Evolutionary conservation across 2,329 filamentous ascomycete species (phyloP).

Genomic region (Aspergillus carbonarius): DNA sequence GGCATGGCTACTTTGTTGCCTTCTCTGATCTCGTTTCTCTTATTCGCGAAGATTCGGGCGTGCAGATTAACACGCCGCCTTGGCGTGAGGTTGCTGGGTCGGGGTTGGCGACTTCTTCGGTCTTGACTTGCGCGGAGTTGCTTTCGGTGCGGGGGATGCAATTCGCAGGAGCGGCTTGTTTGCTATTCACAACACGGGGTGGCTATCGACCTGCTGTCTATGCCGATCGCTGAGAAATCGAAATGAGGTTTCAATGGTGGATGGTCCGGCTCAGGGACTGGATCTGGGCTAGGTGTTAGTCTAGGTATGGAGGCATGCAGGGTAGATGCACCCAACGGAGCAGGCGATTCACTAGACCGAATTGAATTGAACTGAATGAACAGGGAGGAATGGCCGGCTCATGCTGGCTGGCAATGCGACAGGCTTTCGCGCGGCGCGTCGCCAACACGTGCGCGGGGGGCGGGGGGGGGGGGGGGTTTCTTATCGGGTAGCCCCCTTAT

Average conservation of each 20-base stretch:
- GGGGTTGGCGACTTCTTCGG: not conserved
- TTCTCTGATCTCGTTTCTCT: not conserved
- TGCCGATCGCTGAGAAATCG: not conserved
- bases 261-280: not conserved
- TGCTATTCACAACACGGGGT: not conserved
- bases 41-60: not conserved
- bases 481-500: not conserved
- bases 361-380: not conserved
- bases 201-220: not conserved
- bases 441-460: constrained; percentile 4
- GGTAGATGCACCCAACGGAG: not conserved
- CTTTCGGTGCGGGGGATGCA: not conserved
- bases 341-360: not conserved
- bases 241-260: not conserved
- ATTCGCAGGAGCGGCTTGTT: not conserved
- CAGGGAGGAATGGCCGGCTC: too few relatives aligned
- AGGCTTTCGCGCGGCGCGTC: not conserved
- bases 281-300: not conserved
- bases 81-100: not conserved
- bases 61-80: not conserved
- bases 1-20: not conserved
- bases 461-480: not conserved
- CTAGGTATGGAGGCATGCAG: not conserved
- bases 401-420: not conserved
- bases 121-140: not conserved